Base-by-base conservation (phyloP, 495 filamentous ascomycete species). In the Hyaloscypha variabilis region DNA sequence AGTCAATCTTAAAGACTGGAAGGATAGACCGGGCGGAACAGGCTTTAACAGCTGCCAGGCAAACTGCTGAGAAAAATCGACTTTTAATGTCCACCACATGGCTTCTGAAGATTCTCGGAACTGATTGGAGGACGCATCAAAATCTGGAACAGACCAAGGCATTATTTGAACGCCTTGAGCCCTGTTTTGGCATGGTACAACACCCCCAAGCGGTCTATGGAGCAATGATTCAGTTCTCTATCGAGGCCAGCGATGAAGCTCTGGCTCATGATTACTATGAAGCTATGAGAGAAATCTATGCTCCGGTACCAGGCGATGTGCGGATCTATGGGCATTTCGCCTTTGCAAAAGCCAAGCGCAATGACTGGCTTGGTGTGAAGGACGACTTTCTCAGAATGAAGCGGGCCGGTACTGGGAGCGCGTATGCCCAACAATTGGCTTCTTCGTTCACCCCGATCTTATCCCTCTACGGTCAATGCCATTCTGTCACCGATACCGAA, bases 321-420 rank as follows among this genome's bases (percentile, higher is more conserved):
- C 60, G 54, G 1, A 57, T 62, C 17, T 69, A 63, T 31, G 79
- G 78, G 0, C 67, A 76, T 42, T 71, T 83, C 49, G 80, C 77
- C 13, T 67, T 74, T 17, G 67, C 70, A 13, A 65, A 75, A 39
- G 83, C 83, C 4, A 74, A 71, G 63, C 63, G 67, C 19, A 77
- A 76, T n/a, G 76, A 84, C 34, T 85, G 83, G 83, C 69, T 71
- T 11, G 74, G 65, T 4, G 81, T 82, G 13, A 70, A 75, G 24
- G 59, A 69, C 19, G 49, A 67, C 8, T 81, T 84, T 39, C 62
- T 62, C 25, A 64, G 57, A 8, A 80, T 82, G 75, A 62, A 66
- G 4, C 4, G 61, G 8, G 23, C 70, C 2, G 63, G n/a, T 25
- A 11, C 55, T 46, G 57, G 61, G 2, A 51, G 54, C 17, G 57